Evolutionary conservation across 768 basidiomycete species (phyloP), one percentile per base, ranked within the genome.

Genomic region (Termitomyces sp.): DNA sequence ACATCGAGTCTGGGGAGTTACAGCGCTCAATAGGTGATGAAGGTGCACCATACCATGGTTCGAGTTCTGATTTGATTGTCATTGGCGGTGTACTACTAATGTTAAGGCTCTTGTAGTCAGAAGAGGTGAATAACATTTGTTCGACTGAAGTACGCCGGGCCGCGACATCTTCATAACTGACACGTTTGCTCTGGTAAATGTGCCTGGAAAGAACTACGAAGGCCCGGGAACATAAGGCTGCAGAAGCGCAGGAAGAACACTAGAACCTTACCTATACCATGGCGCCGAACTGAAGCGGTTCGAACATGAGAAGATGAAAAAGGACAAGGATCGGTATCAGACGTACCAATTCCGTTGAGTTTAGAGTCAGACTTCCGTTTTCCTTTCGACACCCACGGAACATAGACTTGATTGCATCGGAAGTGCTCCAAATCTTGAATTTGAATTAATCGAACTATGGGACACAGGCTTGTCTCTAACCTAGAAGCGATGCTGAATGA

Each of bases 301-400:
- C 22, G 2, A 43, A 14, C 5, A 4, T 13, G 3, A 4, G 24
- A 18, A 45, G 26, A 20, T 16, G 13, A 44, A 16, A n/a, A n/a
- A n/a, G n/a, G n/a, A n/a, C n/a, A n/a, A n/a, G n/a, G n/a, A n/a
- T n/a, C n/a, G 18, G n/a, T n/a, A 24, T 47, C 9, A 22, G 16
- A 59, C 71, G 40, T 36, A 75, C 76, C 68, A 26, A 67, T 72
- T 8, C 50, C 51, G 39, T 74, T 76, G 71, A 70, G 69, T 37
- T 59, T 59, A 6, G 72, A 66, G 42, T 72, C 66, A 33, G 75
- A 74, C 36, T 68, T 64, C 6, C 79, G 63, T 32, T 62, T 68
- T 14, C 76, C 78, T 60, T 79, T 79, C 37, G 75, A 78, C 2
- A 74, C 57, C 78, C 78, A 81, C 0, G 80, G n/a, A n/a, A n/a